Percentiles rank a stretch among this genome's conserved stretches.
phyloP scores from a whole-genome alignment of 148 eudicot genomes.

The Euryodendron excelsum region DNA sequence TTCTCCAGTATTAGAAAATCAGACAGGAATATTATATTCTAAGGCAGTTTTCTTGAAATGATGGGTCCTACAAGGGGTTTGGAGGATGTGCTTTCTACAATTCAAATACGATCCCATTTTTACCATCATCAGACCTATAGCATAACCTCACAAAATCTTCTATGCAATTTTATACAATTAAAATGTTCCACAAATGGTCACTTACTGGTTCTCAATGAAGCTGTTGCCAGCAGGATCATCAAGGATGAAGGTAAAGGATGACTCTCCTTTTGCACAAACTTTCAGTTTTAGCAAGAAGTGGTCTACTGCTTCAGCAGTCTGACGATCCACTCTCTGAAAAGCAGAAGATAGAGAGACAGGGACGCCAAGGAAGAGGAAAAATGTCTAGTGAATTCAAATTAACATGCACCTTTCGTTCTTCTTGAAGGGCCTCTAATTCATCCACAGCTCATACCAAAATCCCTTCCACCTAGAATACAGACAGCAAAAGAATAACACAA shows the following conservation, averaged over 20 bases:
- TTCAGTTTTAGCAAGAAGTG: slow-evolving; percentile 64
- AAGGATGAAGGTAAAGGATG: slow-evolving; percentile 71
- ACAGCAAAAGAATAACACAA: neutral
- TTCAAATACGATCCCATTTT: neutral
- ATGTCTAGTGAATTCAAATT: neutral
- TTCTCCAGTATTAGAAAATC: neutral
- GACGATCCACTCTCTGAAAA: slow-evolving; percentile 80
- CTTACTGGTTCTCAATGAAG: slow-evolving; percentile 93
- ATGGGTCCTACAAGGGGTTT: neutral
- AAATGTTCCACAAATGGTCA: slow-evolving; percentile 8
- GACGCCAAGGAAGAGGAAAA: neutral
- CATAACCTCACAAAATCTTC: neutral
- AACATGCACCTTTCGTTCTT: slow-evolving; percentile 69
- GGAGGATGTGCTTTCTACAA: neutral
- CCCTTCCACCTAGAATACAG: slow-evolving; percentile 69
- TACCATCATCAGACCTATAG: neutral
- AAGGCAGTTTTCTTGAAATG: neutral
- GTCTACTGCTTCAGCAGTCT: slow-evolving; percentile 88
- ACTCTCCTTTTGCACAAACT: slow-evolving; percentile 69
- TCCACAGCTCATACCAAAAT: slow-evolving; percentile 74
- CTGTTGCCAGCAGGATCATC: slow-evolving; percentile 99
- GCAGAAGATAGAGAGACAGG: slow-evolving; percentile 1
- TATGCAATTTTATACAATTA: neutral
- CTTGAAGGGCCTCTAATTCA: slow-evolving; percentile 84
- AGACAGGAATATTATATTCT: neutral